These are phyloP conservation scores for Cladosporium sp. DNA, from an alignment of 2,329 filamentous ascomycete species.

Conservation along the genomic window DNA sequence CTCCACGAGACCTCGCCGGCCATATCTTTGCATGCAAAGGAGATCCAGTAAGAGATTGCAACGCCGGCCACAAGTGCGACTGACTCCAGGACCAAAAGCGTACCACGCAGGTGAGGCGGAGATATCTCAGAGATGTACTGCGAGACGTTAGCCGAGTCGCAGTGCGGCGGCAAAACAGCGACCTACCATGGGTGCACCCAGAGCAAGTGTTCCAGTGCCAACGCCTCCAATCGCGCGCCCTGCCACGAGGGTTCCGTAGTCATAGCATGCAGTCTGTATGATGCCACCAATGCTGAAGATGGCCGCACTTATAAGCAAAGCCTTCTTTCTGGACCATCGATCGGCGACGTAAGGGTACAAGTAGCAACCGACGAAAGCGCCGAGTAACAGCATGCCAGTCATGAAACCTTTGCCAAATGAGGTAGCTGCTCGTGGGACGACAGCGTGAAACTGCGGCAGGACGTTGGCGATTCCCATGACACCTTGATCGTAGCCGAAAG, in stretches of 20 bases:
- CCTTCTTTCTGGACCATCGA: slow-evolving; percentile 37
- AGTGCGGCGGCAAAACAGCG: not conserved
- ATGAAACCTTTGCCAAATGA: slow-evolving; percentile 28
- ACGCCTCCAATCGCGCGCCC: slow-evolving; percentile 19
- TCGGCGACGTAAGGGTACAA: slow-evolving; percentile 29
- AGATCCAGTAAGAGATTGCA: slow-evolving; percentile 49
- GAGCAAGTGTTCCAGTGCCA: slow-evolving; percentile 18
- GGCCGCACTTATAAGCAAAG: slow-evolving; percentile 30
- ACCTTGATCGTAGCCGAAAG: slow-evolving; percentile 38
- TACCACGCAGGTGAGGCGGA: slow-evolving; percentile 32
- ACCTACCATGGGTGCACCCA: slow-evolving; percentile 33
- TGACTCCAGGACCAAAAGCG: slow-evolving; percentile 41
- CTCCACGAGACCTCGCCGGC: slow-evolving; percentile 40
- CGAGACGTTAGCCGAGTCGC: not conserved
- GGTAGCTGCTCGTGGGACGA: slow-evolving; percentile 30
- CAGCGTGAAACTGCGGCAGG: slow-evolving; percentile 38
- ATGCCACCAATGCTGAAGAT: slow-evolving; percentile 42
- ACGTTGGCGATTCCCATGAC: slow-evolving; percentile 33
- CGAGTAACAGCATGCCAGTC: slow-evolving; percentile 37
- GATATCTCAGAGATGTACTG: slow-evolving; percentile 28
- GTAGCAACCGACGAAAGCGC: slow-evolving; percentile 28
- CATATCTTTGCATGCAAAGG: slow-evolving; percentile 48
- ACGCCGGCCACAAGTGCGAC: slow-evolving; percentile 41
- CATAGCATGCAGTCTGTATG: slow-evolving; percentile 24
- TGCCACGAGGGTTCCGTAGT: slow-evolving; percentile 18